Evolutionary conservation across 2,329 filamentous ascomycete species (phyloP).

Genomic region (Dothideomycetes sp.): DNA sequence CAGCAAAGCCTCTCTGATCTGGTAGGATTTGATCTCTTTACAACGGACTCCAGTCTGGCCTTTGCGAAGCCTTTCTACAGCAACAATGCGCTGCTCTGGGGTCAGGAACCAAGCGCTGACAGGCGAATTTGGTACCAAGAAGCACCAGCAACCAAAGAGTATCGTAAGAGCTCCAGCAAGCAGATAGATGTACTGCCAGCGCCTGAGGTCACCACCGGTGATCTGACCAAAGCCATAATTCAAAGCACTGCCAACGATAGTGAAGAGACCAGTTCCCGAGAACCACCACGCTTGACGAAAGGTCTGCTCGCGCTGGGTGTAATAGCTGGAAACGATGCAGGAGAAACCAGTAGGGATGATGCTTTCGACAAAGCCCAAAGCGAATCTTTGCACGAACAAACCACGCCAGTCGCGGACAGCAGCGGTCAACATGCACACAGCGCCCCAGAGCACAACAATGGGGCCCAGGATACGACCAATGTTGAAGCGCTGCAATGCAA

Average conservation of each 20-base stretch:
- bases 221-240: constrained; percentile 29
- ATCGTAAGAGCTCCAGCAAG: constrained; percentile 26
- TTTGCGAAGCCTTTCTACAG: constrained; percentile 28
- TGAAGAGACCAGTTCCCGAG: constrained; percentile 22
- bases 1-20: constrained; percentile 20
- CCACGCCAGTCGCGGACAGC: constrained; percentile 55
- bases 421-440: constrained; percentile 59
- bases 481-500: constrained; percentile 58
- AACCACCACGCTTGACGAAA: constrained; percentile 24
- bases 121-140: constrained; percentile 29
- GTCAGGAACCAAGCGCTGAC: constrained; percentile 27
- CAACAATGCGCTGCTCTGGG: constrained; percentile 27
- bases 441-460: constrained; percentile 57
- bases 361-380: constrained; percentile 47
- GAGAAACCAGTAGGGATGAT: constrained; percentile 50
- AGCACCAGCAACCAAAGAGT: constrained; percentile 22
- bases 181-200: constrained; percentile 26
- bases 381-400: constrained; percentile 48
- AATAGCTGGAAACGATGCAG: constrained; percentile 39
- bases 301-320: constrained; percentile 34
- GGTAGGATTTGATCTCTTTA: constrained; percentile 21
- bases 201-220: constrained; percentile 31
- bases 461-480: constrained; percentile 54
- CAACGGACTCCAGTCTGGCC: constrained; percentile 30
- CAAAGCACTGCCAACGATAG: constrained; percentile 20